Conservation (phyloP, 805 yeast species). For the Huiozyma naganishii region DNA sequence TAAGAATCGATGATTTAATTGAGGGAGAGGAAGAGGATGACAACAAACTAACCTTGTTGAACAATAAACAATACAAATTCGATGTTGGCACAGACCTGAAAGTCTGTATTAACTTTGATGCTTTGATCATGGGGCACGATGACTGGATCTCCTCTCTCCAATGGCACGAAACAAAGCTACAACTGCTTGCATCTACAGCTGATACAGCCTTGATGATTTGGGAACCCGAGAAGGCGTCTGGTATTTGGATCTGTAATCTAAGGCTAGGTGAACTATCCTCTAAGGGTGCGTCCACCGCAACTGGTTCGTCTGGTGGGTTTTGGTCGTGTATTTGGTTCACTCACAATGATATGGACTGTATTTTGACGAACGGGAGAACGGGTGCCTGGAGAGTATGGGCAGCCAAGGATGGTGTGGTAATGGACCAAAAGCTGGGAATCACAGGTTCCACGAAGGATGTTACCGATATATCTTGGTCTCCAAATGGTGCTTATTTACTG, state of each 20-base stretch:
- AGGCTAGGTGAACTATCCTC: constrained; percentile 87
- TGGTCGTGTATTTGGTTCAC: constrained; percentile 65
- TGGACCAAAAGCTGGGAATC: constrained; percentile 44
- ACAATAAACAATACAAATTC: constrained; percentile 66
- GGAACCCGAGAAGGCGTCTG: constrained; percentile 79
- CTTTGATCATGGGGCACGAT: constrained; percentile 93
- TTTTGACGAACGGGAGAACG: constrained; percentile 79
- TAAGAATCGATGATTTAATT: constrained; percentile 43
- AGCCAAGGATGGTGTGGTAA: constrained; percentile 25
- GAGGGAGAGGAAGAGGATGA: constrained; percentile 44
- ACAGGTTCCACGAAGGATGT: constrained; percentile 69
- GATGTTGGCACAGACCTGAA: constrained; percentile 26
- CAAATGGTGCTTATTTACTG: constrained; percentile 52
- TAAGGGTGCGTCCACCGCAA: constrained; percentile 96
- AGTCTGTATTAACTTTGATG: constrained; percentile 71
- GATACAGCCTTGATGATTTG: constrained; percentile 90
- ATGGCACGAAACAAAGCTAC: constrained; percentile 57
- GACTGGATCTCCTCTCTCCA: constrained; percentile 85
- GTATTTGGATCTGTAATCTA: constrained; percentile 76
- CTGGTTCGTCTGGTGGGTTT: constrained; percentile 81
- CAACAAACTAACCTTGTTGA: constrained; percentile 40
- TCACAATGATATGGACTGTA: constrained; percentile 32
- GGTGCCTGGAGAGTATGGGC: constrained; percentile 85
- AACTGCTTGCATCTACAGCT: constrained; percentile 75
- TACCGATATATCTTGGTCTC: constrained; percentile 73